Percentiles rank a stretch among this genome's conserved stretches.
These are phyloP conservation scores for Micromonas pusilla DNA, from an alignment of 139 green algal species.

Conservation along the genomic window DNA sequence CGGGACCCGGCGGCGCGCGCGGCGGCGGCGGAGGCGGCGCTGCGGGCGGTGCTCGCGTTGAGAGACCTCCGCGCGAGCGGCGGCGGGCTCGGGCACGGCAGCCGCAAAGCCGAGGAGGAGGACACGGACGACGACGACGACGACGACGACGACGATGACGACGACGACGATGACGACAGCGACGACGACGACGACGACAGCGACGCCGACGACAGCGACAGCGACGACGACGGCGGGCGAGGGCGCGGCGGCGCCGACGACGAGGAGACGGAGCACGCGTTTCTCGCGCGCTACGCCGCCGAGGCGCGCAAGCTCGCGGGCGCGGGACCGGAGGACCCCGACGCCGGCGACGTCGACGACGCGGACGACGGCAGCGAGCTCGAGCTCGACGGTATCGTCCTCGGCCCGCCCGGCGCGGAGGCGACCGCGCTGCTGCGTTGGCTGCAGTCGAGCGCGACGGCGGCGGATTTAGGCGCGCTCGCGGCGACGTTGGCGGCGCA, in stretches of 20 bases:
- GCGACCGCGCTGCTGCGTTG: neutral
- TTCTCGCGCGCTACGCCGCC: neutral
- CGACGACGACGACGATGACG: neutral
- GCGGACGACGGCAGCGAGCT: neutral
- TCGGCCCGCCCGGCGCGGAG: neutral
- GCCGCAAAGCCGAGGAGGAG: neutral
- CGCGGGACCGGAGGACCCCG: neutral
- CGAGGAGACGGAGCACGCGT: neutral
- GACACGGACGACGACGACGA: constrained; percentile 1
- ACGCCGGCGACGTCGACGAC: neutral
- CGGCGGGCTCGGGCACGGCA: neutral
- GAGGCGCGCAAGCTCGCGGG: neutral
- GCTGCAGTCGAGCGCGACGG: neutral
- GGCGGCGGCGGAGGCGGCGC: neutral
- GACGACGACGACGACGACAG: neutral
- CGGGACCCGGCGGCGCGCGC: neutral
- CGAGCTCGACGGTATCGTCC: neutral
- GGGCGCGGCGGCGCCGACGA: neutral
- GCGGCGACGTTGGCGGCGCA: neutral
- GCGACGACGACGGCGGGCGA: neutral
- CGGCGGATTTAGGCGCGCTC: neutral
- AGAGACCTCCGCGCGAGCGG: neutral
- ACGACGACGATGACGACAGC: neutral
- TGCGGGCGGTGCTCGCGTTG: neutral
- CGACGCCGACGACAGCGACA: neutral